Base-by-base conservation (phyloP, 345 rosid species). In the Eucalyptus pumila region DNA sequence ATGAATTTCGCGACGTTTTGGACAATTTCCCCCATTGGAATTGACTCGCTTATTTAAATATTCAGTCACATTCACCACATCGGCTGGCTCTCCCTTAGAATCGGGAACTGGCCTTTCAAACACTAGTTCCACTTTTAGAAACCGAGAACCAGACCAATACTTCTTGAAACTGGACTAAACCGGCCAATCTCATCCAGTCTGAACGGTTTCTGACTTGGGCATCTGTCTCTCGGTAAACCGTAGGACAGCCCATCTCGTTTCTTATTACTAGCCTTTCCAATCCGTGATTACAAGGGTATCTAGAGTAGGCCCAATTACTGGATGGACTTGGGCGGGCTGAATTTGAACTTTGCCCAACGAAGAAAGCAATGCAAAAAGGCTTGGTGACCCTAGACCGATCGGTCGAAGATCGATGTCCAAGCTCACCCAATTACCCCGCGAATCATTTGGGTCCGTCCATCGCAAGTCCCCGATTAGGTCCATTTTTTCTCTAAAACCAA, bases 51-150 rank as follows among this genome's bases (percentile, higher is more conserved):
- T 52, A 52, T 52, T 52, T 52, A 52, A 19, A 52, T 52, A 19
- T 19, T 52, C 56, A 52, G 19, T 52, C 56, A 19, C 10, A 3
- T 52, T 19, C 24, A 19, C 10, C 24, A 19, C 56, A 52, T 0
- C 5, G 0, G 56, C 2, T 7, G 1, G 56, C 19, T 52, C 24
- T 52, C 10, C 10, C 56, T 52, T 52, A 0, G 24, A 19, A 52
- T 52, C 1, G 0, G 2, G 56, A 52, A 19, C 2, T 0, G 0
- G 10, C 19, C 5, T 3, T 8, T 52, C 2, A 0, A 5, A 19
- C 56, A 52, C 56, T 1, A 19, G 4, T 52, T 52, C 23, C 56
- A 51, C 24, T 52, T 52, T 52, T 52, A 52, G 24, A 8, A 52
- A 52, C 24, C 24, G 0, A 52, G 24, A 3, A 52, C 0, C 8